A percentile compares a stretch with the other conserved stretches of the same genome.
Conservation (phyloP, 225 moss, liverwort and hornwort species). For the Bryoerythrophyllum caledonicum region DNA sequence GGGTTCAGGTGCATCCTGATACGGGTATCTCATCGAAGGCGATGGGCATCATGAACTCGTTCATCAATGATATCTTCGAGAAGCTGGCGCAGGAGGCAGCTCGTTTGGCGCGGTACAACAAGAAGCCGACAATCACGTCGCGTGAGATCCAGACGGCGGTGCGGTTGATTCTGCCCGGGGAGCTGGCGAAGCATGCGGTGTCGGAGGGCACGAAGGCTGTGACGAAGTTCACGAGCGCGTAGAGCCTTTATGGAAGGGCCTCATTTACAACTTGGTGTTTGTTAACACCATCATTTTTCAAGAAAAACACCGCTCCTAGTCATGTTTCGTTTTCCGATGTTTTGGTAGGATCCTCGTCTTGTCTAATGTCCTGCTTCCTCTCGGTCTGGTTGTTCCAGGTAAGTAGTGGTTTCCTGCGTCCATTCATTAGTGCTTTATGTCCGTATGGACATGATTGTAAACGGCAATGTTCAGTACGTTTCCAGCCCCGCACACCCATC, state of each 20-base stretch:
- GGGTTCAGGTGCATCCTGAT: constrained; percentile 10
- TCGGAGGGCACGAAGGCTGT: constrained; percentile 22
- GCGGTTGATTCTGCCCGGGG: constrained; percentile 10
- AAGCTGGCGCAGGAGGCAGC: constrained; percentile 27
- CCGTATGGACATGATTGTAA: too few relatives aligned
- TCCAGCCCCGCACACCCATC: too few relatives aligned
- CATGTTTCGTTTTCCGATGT: too few relatives aligned
- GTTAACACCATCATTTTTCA: neutral
- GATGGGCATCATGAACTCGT: constrained; percentile 24
- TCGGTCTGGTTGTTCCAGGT: too few relatives aligned
- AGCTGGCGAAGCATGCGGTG: constrained; percentile 21
- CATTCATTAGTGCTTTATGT: too few relatives aligned
- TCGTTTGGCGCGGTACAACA: constrained; percentile 18
- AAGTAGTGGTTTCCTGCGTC: too few relatives aligned
- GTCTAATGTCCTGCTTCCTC: too few relatives aligned
- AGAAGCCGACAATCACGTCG: constrained; percentile 25
- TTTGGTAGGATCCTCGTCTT: too few relatives aligned
- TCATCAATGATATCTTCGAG: constrained; percentile 20
- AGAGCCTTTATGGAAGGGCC: neutral
- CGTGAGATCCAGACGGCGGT: constrained; percentile 21
- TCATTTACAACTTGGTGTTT: neutral
- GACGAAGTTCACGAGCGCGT: constrained; percentile 22
- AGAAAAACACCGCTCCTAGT: neutral
- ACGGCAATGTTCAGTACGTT: too few relatives aligned
- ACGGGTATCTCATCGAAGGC: constrained; percentile 24